A percentile compares a stretch with the other conserved stretches of the same genome.
phyloP scores from a whole-genome alignment of 1,284 basidiomycete genomes.

The Ustilago vetiveriae region DNA sequence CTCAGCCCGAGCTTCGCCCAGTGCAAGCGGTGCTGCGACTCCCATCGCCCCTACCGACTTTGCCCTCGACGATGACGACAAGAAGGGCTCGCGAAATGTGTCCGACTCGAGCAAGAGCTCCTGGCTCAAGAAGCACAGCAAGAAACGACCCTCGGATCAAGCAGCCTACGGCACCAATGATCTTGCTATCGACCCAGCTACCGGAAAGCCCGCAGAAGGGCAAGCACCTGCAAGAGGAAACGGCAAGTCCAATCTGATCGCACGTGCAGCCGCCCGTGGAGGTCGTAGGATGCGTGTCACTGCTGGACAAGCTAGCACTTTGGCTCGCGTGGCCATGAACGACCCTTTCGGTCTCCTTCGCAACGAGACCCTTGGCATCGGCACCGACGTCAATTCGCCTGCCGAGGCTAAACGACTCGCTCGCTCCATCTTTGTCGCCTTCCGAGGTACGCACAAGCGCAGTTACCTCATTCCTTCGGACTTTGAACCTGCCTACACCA shows the following conservation, averaged over 20 bases:
- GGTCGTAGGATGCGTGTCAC: slow-evolving; percentile 25
- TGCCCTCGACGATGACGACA: slow-evolving; percentile 14
- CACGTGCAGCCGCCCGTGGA: slow-evolving; percentile 30
- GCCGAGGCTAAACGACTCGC: slow-evolving; percentile 73
- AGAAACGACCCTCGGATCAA: slow-evolving; percentile 48
- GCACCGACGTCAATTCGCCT: slow-evolving; percentile 62
- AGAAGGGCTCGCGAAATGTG: slow-evolving; percentile 11
- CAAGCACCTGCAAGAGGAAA: slow-evolving; percentile 40
- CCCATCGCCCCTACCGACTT: slow-evolving; percentile 32
- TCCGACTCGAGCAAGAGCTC: slow-evolving; percentile 24
- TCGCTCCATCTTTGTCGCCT: slow-evolving; percentile 75
- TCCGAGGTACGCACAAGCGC: slow-evolving; percentile 70
- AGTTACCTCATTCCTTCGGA: slow-evolving; percentile 76
- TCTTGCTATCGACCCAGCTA: slow-evolving; percentile 32
- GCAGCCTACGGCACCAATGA: slow-evolving; percentile 16
- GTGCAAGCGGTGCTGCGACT: slow-evolving; percentile 32
- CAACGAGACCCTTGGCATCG: slow-evolving; percentile 54
- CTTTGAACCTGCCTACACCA: slow-evolving; percentile 76
- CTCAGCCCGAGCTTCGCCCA: slow-evolving; percentile 34
- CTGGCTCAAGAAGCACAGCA: slow-evolving; percentile 56
- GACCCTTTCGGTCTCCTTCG: slow-evolving; percentile 45
- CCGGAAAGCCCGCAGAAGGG: slow-evolving; percentile 36
- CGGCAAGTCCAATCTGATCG: slow-evolving; percentile 40
- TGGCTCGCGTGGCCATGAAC: slow-evolving; percentile 59
- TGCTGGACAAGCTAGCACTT: slow-evolving; percentile 40